These are phyloP conservation scores for Phoenix roebelenii DNA, from an alignment of 176 grass and related monocot species.

Conservation along the genomic window DNA sequence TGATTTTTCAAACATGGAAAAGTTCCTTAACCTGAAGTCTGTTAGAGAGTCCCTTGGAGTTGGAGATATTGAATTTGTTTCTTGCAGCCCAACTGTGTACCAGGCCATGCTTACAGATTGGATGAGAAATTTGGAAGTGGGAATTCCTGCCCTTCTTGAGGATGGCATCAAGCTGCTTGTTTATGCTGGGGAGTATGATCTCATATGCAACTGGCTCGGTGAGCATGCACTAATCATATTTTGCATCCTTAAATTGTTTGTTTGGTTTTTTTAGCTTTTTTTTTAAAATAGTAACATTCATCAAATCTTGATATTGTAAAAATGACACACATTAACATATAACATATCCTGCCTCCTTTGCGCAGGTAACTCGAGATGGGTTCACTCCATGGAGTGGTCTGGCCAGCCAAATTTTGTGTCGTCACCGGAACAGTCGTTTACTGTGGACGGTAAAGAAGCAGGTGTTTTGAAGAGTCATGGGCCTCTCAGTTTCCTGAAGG, in stretches of 20 bases:
- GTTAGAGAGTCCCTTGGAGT: conserved; percentile 76
- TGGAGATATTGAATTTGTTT: conserved; percentile 78
- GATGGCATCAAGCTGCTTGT: conserved; percentile 63
- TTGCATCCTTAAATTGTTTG: not conserved
- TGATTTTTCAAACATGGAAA: conserved; percentile 79
- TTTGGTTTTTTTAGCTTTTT: not conserved
- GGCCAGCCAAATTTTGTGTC: conserved; percentile 60
- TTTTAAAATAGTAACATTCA: too few relatives aligned
- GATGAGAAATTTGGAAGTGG: conserved; percentile 95
- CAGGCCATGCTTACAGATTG: conserved; percentile 74
- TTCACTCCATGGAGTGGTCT: conserved; percentile 87
- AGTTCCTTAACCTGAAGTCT: conserved; percentile 65
- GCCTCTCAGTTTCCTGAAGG: conserved; percentile 90
- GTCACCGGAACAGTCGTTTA: conserved; percentile 48
- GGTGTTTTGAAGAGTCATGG: conserved; percentile 69
- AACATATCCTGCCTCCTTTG: conserved; percentile 5
- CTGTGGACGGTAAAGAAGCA: conserved; percentile 62
- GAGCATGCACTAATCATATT: conserved; percentile 4
- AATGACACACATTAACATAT: too few relatives aligned
- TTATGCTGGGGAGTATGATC: conserved; percentile 94
- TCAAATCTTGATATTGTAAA: not conserved
- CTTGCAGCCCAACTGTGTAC: conserved; percentile 78
- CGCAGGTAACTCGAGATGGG: conserved; percentile 90
- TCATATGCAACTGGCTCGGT: conserved; percentile 96
- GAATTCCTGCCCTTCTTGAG: conserved; percentile 83